Conservation (phyloP, 2,329 filamentous ascomycete species). For the Paecilomyces fulvus region DNA sequence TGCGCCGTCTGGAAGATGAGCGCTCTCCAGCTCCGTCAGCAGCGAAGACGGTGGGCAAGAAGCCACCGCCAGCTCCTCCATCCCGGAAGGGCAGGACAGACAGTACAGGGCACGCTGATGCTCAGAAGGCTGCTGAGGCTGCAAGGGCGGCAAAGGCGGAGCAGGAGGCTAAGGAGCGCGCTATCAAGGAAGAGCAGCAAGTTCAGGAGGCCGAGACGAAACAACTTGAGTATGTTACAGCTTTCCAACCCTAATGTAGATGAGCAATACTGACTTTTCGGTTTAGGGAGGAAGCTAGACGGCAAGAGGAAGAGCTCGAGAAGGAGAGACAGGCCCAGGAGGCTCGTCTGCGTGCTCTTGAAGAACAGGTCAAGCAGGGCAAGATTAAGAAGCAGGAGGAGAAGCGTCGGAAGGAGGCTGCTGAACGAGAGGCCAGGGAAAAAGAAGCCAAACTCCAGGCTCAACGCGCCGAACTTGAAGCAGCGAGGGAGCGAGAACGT, state of each 20-base stretch:
- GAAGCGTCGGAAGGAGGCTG: conserved; percentile 84
- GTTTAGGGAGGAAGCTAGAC: conserved; percentile 60
- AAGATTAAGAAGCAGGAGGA: conserved; percentile 96
- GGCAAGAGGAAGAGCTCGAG: conserved; percentile 71
- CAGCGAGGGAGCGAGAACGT: conserved; percentile 78
- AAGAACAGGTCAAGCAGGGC: conserved; percentile 86
- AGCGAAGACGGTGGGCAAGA: conserved; percentile 51
- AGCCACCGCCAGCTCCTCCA: conserved; percentile 62
- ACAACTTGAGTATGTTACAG: conserved; percentile 68
- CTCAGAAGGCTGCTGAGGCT: conserved; percentile 45
- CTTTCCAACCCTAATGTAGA: conserved; percentile 1
- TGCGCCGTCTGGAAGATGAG: conserved; percentile 73
- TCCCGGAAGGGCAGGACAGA: conserved; percentile 60
- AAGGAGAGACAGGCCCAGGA: conserved; percentile 73
- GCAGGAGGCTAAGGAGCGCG: conserved; percentile 48
- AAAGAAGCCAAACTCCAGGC: conserved; percentile 77
- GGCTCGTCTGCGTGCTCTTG: conserved; percentile 75
- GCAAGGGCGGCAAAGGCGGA: conserved; percentile 48
- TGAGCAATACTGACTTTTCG: conserved; percentile 12
- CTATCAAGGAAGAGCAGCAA: conserved; percentile 60
- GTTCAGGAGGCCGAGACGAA: conserved; percentile 65
- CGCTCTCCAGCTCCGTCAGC: conserved; percentile 53
- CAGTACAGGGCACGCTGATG: conserved; percentile 48
- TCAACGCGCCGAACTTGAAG: conserved; percentile 85
- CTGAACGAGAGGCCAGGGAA: conserved; percentile 75